These are phyloP conservation scores for Dactylonectria estremocensis DNA, from an alignment of 2,329 filamentous ascomycete genomes.

Conservation along the genomic window DNA sequence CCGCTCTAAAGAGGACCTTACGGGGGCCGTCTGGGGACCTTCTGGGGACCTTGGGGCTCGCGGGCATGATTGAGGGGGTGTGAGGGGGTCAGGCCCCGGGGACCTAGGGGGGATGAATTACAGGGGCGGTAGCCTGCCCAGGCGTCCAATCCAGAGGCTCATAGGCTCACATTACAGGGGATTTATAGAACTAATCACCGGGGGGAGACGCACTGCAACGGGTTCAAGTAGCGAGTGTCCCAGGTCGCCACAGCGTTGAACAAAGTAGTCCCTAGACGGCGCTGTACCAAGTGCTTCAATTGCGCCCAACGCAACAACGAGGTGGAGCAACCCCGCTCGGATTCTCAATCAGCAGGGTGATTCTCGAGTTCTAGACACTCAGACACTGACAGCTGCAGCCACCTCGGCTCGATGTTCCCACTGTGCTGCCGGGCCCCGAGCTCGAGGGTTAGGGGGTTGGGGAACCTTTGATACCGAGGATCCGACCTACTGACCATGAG, in stretches of 20 bases:
- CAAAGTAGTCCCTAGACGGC: not conserved
- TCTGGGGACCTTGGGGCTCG: slow-evolving; percentile 20
- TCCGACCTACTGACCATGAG: not conserved
- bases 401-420: not conserved
- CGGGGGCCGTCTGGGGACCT: slow-evolving; percentile 21
- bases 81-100: not conserved
- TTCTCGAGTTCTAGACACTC: slow-evolving; percentile 1
- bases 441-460: not conserved
- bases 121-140: slow-evolving; percentile 12
- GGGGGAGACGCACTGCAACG: slow-evolving; percentile 3
- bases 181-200: slow-evolving; percentile 18
- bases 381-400: slow-evolving; percentile 10
- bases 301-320: not conserved
- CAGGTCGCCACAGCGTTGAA: too few relatives aligned
- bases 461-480: not conserved
- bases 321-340: slow-evolving; percentile 13
- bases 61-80: slow-evolving; percentile 1
- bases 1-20: slow-evolving; percentile 17
- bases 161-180: slow-evolving; percentile 19
- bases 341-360: slow-evolving; percentile 16
- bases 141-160: slow-evolving; percentile 4
- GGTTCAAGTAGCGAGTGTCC: not conserved
- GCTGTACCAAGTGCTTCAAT: not conserved
- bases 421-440: slow-evolving; percentile 9
- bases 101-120: slow-evolving; percentile 12